Base-by-base conservation (phyloP, 169 alveolate genomes). In the Sarcocystis neurona region DNA sequence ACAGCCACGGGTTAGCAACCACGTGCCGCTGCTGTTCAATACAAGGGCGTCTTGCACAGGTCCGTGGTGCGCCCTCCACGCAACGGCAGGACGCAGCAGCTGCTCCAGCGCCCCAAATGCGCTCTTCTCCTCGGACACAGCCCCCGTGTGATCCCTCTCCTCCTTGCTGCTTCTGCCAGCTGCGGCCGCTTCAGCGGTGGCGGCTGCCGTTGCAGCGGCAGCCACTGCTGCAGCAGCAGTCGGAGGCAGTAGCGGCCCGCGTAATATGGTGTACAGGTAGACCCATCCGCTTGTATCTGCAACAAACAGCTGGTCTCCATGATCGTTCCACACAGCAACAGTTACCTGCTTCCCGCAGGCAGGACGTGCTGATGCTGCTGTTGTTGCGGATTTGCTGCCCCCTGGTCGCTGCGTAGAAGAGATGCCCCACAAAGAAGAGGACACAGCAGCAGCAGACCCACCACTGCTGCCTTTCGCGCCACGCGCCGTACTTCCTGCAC, bases 211-310 rank as follows among this genome's bases (percentile, higher is more conserved):
- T 0, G 50, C 72, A 12, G 89, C 84, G 39, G 79, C 90, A 4
- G 90, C 85, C 34, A 86, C 90, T 34, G 79, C 79, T 32, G 79
- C 90, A 27, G 79, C 86, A 34, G 79, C 86, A 10, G 90, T 74
- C 46, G 90, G 90, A 18, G 90, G 63, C 86, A 86, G 75, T 41
- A 86, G 86, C n/a, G 90, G 90, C 47, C 90, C 90, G 27, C 90
- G 90, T 8, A 86, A 79, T n/a, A 86, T 63, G 8, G 79, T 60
- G 66, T 32, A 86, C 43, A 86, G 84, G 27, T 50, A 72, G 1
- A 74, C 77, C 90, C 90, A 86, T 15, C 90, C 90, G 15, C 56
- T 34, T 4, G 77, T 18, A 41, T 86, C 90, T 10, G 86, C 79
- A 6, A 86, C 66, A 58, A 53, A 80, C 48, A 86, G 60, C 23